phyloP scores from a whole-genome alignment of 345 rosid genomes.

The Erucastrum elatum region DNA sequence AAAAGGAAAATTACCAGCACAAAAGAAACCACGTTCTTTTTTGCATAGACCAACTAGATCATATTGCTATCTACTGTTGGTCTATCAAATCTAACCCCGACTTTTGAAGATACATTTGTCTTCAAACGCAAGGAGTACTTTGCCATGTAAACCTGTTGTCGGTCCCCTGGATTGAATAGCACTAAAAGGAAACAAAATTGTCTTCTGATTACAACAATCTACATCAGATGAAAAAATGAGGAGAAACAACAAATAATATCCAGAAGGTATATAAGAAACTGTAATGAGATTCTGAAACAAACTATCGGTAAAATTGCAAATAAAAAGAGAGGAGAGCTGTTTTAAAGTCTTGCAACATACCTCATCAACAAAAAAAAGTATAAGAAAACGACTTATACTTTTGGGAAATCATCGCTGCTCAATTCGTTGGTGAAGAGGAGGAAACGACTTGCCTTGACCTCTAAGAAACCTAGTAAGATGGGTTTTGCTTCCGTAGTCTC shows the following conservation, averaged over 20 bases:
- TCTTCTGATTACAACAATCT: constrained; percentile 5
- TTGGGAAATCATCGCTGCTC: no score
- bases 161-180: constrained; percentile 96
- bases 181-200: neutral
- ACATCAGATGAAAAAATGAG: constrained; percentile 4
- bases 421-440: no score
- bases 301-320: no score
- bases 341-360: no score
- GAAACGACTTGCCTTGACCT: no score
- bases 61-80: constrained; percentile 74
- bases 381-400: no score
- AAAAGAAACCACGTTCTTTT: constrained; percentile 84
- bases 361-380: no score
- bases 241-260: constrained; percentile 34
- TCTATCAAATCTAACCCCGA: constrained; percentile 93
- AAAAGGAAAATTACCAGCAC: constrained; percentile 58
- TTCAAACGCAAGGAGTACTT: constrained; percentile 89
- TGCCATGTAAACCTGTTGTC: constrained; percentile 66
- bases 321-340: no score
- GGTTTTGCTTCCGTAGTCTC: no score
- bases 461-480: no score
- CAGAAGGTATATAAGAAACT: no score
- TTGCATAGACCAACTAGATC: constrained; percentile 93
- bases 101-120: constrained; percentile 77
- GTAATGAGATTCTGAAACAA: no score